Evolutionary conservation across 257 asterid species (phyloP).

Genomic region (Scutellaria barbata): DNA sequence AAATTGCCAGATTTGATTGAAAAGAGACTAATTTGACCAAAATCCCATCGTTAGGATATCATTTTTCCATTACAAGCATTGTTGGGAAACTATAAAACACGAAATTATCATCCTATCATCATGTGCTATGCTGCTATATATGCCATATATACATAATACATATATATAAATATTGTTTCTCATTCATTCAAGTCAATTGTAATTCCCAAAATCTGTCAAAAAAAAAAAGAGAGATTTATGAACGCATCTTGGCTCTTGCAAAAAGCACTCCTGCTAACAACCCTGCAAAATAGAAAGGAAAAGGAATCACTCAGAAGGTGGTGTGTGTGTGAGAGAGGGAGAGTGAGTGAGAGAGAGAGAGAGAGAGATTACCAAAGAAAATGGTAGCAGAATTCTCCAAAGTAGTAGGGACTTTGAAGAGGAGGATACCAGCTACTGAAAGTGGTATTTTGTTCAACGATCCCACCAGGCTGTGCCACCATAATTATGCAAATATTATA

Average conservation of each 20-base stretch:
- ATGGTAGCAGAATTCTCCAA: conserved; percentile 80
- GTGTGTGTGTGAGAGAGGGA: not conserved
- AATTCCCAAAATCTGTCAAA: no score
- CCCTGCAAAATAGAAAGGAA: conserved; percentile 45
- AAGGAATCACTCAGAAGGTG: not conserved
- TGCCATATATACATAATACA: no score
- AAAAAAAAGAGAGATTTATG: not conserved
- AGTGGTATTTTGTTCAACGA: conserved; percentile 91
- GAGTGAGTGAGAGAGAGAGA: not conserved
- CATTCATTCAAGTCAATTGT: no score
- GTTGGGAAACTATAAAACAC: no score
- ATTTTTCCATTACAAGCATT: no score
- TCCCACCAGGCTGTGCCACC: conserved; percentile 75
- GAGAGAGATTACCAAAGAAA: conserved; percentile 55
- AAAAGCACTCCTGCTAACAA: conserved; percentile 83
- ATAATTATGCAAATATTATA: not conserved
- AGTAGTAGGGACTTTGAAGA: conserved; percentile 82
- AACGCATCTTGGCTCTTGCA: conserved; percentile 77
- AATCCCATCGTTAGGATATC: no score
- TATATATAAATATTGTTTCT: no score
- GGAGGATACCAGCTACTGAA: conserved; percentile 80
- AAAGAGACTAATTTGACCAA: no score
- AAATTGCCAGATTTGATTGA: no score
- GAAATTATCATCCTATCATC: no score
- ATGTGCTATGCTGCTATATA: no score